Conservation (phyloP, 2,329 filamentous ascomycete genomes). For the Pseudocercospora cruenta region DNA sequence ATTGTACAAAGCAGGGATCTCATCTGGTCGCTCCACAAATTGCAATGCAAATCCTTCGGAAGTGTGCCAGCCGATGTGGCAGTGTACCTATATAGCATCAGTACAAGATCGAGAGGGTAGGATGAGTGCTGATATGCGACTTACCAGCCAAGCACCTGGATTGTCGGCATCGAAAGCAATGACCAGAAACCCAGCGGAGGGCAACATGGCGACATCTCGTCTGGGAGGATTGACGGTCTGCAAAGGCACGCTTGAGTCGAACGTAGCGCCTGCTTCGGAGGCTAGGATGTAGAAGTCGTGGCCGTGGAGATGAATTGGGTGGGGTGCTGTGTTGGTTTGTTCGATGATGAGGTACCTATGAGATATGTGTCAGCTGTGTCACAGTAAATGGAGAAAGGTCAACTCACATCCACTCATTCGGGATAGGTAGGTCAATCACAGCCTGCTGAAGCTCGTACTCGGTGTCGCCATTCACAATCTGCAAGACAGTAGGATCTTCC, state of each 20-base stretch:
- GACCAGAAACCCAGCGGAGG: conserved; percentile 50
- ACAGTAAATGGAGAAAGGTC: conserved; percentile 15
- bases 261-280: conserved; percentile 27
- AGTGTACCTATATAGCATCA: conserved; percentile 45
- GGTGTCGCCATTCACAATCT: too few species aligned
- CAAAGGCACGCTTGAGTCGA: conserved; percentile 36
- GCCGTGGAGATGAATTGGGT: conserved; percentile 33
- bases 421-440: too few species aligned
- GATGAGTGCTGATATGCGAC: too few species aligned
- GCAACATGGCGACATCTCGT: conserved; percentile 52
- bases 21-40: conserved; percentile 51
- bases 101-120: not conserved
- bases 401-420: too few species aligned
- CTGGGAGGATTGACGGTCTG: conserved; percentile 49
- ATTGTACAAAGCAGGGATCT: conserved; percentile 8
- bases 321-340: conserved; percentile 32
- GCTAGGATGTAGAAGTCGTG: conserved; percentile 38
- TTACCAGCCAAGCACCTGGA: conserved; percentile 44
- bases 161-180: conserved; percentile 57
- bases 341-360: conserved; percentile 50
- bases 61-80: conserved; percentile 60
- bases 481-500: too few species aligned
- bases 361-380: conserved; percentile 44
- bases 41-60: conserved; percentile 61
- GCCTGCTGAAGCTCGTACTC: too few species aligned